phyloP scores from a whole-genome alignment of 768 basidiomycete species.

The Pisolithus orientalis region DNA sequence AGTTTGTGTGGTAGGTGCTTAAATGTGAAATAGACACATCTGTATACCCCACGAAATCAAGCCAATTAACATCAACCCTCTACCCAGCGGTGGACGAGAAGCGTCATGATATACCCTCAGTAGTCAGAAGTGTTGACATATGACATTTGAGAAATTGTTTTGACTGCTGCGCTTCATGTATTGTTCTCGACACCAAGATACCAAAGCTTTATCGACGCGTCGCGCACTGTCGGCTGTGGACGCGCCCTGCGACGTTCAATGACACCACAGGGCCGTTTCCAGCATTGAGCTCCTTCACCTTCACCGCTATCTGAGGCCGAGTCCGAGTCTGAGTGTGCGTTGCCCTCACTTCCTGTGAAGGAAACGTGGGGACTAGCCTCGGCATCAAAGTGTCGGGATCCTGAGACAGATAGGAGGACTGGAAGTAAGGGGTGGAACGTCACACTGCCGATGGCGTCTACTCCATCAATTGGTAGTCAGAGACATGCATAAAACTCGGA shows the following conservation, averaged over 20 bases:
- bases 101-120: too few relatives aligned
- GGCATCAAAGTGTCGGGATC: conserved; percentile 64
- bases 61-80: too few relatives aligned
- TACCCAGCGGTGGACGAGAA: too few relatives aligned
- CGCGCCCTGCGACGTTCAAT: conserved; percentile 7
- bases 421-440: conserved; percentile 65
- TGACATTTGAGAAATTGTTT: too few relatives aligned
- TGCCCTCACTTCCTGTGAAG: not conserved
- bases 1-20: too few relatives aligned
- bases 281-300: not conserved
- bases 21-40: too few relatives aligned
- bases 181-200: conserved; percentile 3
- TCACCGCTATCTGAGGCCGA: not conserved
- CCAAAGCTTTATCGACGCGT: conserved; percentile 26
- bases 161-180: too few relatives aligned
- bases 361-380: not conserved
- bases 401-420: conserved; percentile 58
- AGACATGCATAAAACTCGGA: not conserved
- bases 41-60: too few relatives aligned
- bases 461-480: not conserved
- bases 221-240: conserved; percentile 15
- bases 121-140: too few relatives aligned
- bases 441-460: conserved; percentile 72
- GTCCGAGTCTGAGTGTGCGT: conserved; percentile 3
- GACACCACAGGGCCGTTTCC: not conserved